Conservation (phyloP, 2,329 filamentous ascomycete species). For the Ophiostoma ips region DNA sequence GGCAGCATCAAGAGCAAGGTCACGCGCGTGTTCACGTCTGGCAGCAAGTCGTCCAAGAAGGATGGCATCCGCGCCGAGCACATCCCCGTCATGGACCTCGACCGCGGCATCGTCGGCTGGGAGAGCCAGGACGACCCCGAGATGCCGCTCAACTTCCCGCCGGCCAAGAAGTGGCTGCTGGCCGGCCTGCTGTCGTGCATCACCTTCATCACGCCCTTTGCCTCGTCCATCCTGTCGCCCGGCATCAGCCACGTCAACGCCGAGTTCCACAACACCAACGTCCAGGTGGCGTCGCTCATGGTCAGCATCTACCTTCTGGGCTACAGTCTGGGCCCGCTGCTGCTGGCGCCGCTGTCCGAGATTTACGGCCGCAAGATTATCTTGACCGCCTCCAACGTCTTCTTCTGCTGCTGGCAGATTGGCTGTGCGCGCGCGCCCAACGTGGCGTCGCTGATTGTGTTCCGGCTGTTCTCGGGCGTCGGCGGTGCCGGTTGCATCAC, state of each 20-base stretch:
- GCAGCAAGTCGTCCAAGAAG: no score
- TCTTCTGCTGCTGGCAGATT: conserved; percentile 52
- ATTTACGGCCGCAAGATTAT: conserved; percentile 38
- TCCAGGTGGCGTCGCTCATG: conserved; percentile 35
- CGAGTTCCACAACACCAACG: conserved; percentile 30
- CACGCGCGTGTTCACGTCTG: no score
- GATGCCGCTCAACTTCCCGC: conserved; percentile 42
- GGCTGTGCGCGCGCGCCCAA: conserved; percentile 47
- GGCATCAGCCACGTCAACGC: conserved; percentile 29
- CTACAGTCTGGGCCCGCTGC: conserved; percentile 27
- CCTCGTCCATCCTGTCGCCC: conserved; percentile 45
- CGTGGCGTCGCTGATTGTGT: conserved; percentile 26
- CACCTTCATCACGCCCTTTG: conserved; percentile 52
- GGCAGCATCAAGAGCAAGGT: no score
- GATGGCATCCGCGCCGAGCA: not conserved
- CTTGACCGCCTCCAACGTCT: conserved; percentile 53
- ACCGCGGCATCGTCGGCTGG: conserved; percentile 43
- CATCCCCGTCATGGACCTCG: conserved; percentile 37
- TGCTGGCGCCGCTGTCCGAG: conserved; percentile 13
- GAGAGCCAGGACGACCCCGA: conserved; percentile 42
- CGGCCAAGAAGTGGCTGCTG: conserved; percentile 43
- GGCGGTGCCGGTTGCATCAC: conserved; percentile 13
- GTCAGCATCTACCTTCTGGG: conserved; percentile 46
- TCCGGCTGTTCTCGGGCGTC: conserved; percentile 14
- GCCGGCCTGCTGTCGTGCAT: conserved; percentile 42